Evolutionary conservation across 768 basidiomycete species (phyloP).

Genomic region (Phlegmacium glaucopus): DNA sequence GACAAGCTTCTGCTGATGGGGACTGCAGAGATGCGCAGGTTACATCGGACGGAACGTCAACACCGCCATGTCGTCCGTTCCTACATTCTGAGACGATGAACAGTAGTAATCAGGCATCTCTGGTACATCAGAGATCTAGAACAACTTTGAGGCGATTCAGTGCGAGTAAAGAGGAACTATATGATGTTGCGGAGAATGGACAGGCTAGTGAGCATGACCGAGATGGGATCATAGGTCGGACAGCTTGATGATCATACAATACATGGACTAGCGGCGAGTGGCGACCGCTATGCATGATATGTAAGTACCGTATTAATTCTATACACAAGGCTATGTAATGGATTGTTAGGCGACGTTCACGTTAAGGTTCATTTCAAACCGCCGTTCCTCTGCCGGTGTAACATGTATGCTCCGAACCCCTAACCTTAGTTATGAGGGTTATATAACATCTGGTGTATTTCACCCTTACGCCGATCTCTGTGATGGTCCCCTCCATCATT

Average conservation of each 20-base stretch:
- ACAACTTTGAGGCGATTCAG: constrained; percentile 6
- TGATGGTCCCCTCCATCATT: no score
- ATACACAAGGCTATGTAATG: no score
- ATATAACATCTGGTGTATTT: no score
- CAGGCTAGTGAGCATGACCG: neutral
- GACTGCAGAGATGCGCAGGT: neutral
- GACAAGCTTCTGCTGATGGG: neutral
- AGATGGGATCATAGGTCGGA: neutral
- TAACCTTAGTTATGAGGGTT: no score
- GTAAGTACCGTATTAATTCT: no score
- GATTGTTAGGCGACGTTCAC: no score
- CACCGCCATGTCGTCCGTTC: constrained; percentile 1
- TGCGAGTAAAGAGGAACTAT: neutral
- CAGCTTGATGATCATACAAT: no score
- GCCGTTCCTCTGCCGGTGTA: no score
- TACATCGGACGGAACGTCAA: neutral
- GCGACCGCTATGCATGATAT: no score
- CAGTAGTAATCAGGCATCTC: constrained; percentile 3
- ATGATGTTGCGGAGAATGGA: constrained; percentile 1
- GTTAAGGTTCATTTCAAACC: no score
- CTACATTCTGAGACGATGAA: constrained; percentile 14
- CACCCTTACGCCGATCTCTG: no score
- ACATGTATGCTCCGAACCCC: no score
- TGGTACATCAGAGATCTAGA: constrained; percentile 7
- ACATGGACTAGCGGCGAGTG: neutral